Evolutionary conservation across 1,139 yeast species (phyloP).

Genomic region (Taphrina deformans): DNA sequence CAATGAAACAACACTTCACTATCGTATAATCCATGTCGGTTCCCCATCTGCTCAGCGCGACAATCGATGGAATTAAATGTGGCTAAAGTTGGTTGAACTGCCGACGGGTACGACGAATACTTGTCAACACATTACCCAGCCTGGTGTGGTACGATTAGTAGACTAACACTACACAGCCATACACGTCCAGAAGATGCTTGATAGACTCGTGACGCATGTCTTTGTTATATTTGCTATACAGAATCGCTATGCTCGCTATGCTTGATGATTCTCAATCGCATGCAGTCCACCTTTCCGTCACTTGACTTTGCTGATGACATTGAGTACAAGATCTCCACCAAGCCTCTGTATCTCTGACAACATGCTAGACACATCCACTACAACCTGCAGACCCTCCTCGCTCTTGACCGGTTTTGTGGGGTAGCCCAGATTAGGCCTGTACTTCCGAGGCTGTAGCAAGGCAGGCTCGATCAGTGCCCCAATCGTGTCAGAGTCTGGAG

Average conservation of each 20-base stretch:
- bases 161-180: too few species aligned
- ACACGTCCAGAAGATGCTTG: too few species aligned
- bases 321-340: slow-evolving; percentile 62
- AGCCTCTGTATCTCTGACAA: slow-evolving; percentile 68
- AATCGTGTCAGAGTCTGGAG: slow-evolving; percentile 44
- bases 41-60: too few species aligned
- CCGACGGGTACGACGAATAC: too few species aligned
- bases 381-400: slow-evolving; percentile 44
- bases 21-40: too few species aligned
- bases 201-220: too few species aligned
- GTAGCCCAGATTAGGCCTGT: slow-evolving; percentile 76
- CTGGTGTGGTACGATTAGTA: too few species aligned
- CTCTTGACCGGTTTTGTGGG: slow-evolving; percentile 62
- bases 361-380: slow-evolving; percentile 71
- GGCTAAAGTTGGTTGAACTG: too few species aligned
- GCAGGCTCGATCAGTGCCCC: slow-evolving; percentile 76
- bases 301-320: not conserved
- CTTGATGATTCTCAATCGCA: not conserved
- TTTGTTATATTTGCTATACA: not conserved
- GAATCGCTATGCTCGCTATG: not conserved
- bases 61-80: too few species aligned
- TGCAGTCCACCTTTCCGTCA: not conserved
- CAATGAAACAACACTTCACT: too few species aligned
- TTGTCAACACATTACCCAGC: too few species aligned
- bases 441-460: slow-evolving; percentile 60